Base-by-base conservation (phyloP, 176 grass and related monocot genomes). In the Tillandsia fasciculata region DNA sequence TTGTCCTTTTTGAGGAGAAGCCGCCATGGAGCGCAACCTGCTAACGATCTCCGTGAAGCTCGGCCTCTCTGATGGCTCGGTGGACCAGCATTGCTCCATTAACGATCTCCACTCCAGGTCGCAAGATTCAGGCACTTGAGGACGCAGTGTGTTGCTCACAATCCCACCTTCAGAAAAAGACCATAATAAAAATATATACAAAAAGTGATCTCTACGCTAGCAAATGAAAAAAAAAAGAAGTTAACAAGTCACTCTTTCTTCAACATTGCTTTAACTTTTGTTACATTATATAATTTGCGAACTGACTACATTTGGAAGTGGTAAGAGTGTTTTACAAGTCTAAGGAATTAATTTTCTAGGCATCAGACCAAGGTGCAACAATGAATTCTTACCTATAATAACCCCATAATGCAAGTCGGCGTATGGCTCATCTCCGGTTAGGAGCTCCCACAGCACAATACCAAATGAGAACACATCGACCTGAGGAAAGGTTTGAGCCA, bases 401-500 rank as follows among this genome's bases (percentile, higher is more conserved):
- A 90, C 87, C 64, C 90, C 95, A 78, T 90, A 90, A n/a, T 99
- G 95, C 63, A 99, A 80, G 77, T 93, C 89, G 66, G 82, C 89
- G 73, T 93, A 99, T 23, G 95, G 95, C 50, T 93, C 90, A 51
- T 99, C 95, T 72, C 95, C 95, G 24, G 95, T 93, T 11, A 99
- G 69, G 42, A 99, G 90, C 70, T 99, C 95, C 95, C 95, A 99
- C 63, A 99, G 74, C 57, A 99, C 95, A 73, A 99, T 90, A 26
- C 95, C 95, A 88, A 99, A 99, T 12, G 95, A 99, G 80, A 93
- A 99, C 8, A 94, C 87, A 63, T 99, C 95, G 68, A 99, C 87
- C 95, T 99, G 81, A 28, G 52, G 53, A 74, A 56, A 54, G 24
- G 74, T 18, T 61, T 10, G 17, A 61, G 54, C 17, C 8, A 64